Conservation (phyloP, 192 early-diverging fungal species). For the Gryganskiella cystojenkinii region DNA sequence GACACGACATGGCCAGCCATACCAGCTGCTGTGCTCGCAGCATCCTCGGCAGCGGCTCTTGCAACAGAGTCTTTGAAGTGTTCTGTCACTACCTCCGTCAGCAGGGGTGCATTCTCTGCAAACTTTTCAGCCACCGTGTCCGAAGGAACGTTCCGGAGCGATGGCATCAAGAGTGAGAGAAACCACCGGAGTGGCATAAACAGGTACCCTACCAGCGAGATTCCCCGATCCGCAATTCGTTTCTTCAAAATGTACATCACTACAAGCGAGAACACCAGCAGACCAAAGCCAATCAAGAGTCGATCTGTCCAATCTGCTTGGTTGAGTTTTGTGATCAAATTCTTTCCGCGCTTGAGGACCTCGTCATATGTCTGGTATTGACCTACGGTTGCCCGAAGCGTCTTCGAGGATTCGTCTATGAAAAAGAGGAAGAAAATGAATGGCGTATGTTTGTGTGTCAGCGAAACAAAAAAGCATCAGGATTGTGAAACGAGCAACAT, state of each 20-base stretch:
- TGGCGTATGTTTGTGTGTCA: not conserved
- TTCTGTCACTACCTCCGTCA: not conserved
- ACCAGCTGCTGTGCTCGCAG: not conserved
- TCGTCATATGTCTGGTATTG: conserved; percentile 69
- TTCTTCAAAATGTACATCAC: conserved; percentile 74
- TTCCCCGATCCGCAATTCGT: conserved; percentile 68
- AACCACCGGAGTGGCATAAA: conserved; percentile 47
- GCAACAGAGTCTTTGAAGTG: not conserved
- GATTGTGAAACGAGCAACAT: not conserved
- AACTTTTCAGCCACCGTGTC: conserved; percentile 2
- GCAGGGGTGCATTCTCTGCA: not conserved
- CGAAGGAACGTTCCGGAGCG: not conserved
- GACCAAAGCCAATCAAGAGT: conserved; percentile 66
- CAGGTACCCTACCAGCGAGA: conserved; percentile 36
- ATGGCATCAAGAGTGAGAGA: conserved; percentile 31
- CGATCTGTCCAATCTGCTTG: conserved; percentile 77
- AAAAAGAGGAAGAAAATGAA: not conserved
- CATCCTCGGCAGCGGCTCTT: not conserved
- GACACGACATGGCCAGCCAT: too few species aligned
- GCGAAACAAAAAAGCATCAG: not conserved
- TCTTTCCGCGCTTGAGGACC: conserved; percentile 64
- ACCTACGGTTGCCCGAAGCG: conserved; percentile 57
- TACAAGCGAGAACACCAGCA: conserved; percentile 68
- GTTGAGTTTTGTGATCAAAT: conserved; percentile 71
- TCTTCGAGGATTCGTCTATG: conserved; percentile 68